Base-by-base conservation (phyloP, 805 yeast species). In the Clavispora asparagi region DNA sequence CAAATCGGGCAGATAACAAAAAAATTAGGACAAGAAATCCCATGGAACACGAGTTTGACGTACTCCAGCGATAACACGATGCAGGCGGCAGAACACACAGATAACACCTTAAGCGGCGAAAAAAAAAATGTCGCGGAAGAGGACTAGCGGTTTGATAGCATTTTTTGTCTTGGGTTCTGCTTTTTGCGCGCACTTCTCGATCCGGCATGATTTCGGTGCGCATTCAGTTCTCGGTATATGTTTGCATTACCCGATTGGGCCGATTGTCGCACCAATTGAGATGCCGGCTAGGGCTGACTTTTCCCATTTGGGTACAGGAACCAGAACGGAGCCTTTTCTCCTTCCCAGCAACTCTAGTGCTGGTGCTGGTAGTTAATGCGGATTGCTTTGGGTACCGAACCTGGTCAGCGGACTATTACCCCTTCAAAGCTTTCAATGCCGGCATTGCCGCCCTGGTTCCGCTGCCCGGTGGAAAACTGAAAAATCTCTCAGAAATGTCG, bases 401-500 rank as follows among this genome's bases (percentile, higher is more conserved):
- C 29, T 3, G 12, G 29, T 27, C 32, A 7, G 32, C 14, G 12
- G 32, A 6, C 35, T 29, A 17, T 7, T 32, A 3, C 35, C 17
- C 19, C 19, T 7, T 2, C 35, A 32, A 4, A n/a, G 13, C 1
- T 32, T 14, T n/a, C 19, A 8, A 14, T 32, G 13, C 35, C 35
- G 35, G 35, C 2, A 4, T 7, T 14, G 35, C 37, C 25, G 25
- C 37, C 16, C 17, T 6, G 13, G 9, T 7, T 17, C 37, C 25
- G 37, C 37, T 17, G 12, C 9, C 5, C 25, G 19, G 25, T 12
- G 11, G 11, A 33, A 33, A 31, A n/a, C 7, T 33, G 37, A 33
- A 33, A 33, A 50, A 50, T 49, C 44, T 39, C 52, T 43, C 52
- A 49, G 40, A 49, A 49, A 49, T 49, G 52, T 49, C 52, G 52